These are phyloP conservation scores for Aspergillus ochraceus DNA, from an alignment of 2,329 filamentous ascomycete genomes.

Conservation along the genomic window DNA sequence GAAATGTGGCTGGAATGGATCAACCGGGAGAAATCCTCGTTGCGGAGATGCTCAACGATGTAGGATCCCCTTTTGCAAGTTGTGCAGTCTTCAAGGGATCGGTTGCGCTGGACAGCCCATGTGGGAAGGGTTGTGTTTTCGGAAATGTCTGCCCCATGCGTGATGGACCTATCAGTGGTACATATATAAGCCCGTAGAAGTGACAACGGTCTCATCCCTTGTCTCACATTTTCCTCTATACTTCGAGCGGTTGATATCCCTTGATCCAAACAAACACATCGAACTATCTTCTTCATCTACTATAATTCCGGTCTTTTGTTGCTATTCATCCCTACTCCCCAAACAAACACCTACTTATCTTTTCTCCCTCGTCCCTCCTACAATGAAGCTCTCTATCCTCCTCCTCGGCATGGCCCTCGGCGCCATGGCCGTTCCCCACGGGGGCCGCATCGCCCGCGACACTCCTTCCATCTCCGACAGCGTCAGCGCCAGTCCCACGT, in stretches of 20 bases:
- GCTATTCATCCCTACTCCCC: neutral
- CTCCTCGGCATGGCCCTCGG: conserved; percentile 3
- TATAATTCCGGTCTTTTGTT: neutral
- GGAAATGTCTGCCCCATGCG: neutral
- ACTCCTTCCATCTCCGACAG: neutral
- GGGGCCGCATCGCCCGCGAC: neutral
- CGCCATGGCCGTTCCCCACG: conserved; percentile 1
- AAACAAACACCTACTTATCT: neutral
- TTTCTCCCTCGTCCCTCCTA: neutral
- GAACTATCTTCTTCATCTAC: neutral
- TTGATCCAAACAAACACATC: neutral
- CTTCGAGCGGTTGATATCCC: neutral
- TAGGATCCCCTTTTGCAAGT: too few relatives aligned
- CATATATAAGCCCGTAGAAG: neutral
- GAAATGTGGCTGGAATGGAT: neutral
- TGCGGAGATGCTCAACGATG: neutral
- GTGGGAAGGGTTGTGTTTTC: neutral
- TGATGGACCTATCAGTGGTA: too few relatives aligned
- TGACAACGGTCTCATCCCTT: neutral
- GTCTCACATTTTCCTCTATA: neutral
- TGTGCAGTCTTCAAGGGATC: too few relatives aligned
- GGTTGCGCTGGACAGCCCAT: too few relatives aligned
- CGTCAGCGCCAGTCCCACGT: neutral
- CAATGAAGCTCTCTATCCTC: conserved; percentile 9
- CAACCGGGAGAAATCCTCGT: neutral